Percentiles rank a stretch among this genome's conserved stretches.
These are phyloP conservation scores for Bonnemaisonia californica DNA, from an alignment of 31 red algal genomes.

Conservation along the genomic window DNA sequence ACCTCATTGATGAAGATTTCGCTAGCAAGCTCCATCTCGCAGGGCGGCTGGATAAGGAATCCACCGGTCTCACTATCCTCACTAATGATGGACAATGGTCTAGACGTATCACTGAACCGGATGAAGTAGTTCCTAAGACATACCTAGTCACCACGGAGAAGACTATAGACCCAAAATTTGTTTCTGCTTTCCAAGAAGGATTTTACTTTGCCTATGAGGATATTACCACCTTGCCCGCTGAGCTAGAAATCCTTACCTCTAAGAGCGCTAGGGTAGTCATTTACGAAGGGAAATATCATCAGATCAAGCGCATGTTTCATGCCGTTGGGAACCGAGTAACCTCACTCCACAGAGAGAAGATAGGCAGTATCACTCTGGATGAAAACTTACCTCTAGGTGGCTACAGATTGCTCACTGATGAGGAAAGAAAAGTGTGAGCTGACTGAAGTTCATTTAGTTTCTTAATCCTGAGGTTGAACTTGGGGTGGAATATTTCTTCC, in stretches of 20 bases:
- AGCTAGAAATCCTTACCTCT: conserved; percentile 11
- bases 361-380: conserved; percentile 8
- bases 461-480: too few relatives aligned
- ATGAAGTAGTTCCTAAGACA: conserved; percentile 8
- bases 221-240: conserved; percentile 1
- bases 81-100: conserved; percentile 40
- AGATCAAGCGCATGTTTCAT: conserved; percentile 24
- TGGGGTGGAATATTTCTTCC: too few relatives aligned
- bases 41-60: conserved; percentile 53
- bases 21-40: conserved; percentile 16
- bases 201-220: conserved; percentile 18
- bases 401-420: conserved; percentile 1
- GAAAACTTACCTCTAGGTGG: background rate
- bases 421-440: too few relatives aligned
- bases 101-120: conserved; percentile 13
- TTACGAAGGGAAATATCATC: conserved; percentile 35
- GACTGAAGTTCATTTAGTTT: background rate
- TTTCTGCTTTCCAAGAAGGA: conserved; percentile 8
- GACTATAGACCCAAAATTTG: background rate
- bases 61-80: conserved; percentile 43
- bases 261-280: background rate
- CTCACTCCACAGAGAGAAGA: background rate
- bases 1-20: conserved; percentile 12
- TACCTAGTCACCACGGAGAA: conserved; percentile 40
- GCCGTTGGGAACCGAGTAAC: conserved; percentile 1